These are phyloP conservation scores for Aureococcus anophagefferens DNA, from an alignment of 108 stramenopile species.

Conservation along the genomic window DNA sequence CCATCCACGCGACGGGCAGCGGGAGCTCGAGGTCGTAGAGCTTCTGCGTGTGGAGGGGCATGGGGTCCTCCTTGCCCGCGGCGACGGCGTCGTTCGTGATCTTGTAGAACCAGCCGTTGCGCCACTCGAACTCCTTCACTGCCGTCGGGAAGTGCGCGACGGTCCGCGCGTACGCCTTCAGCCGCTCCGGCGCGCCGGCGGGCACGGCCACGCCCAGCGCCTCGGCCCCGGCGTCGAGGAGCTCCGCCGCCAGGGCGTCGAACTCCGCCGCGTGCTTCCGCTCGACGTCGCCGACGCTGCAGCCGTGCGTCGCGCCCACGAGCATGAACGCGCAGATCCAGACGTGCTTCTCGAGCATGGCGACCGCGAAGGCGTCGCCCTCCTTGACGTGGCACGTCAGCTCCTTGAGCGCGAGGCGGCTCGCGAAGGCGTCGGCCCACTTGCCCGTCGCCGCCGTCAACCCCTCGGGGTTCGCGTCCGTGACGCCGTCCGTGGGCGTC, in stretches of 20 bases:
- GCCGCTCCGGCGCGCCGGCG: constrained; percentile 25
- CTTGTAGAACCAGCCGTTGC: constrained; percentile 35
- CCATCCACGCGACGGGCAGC: no score
- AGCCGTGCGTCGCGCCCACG: constrained; percentile 22
- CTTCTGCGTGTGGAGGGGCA: constrained; percentile 24
- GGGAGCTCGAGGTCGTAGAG: constrained; percentile 1
- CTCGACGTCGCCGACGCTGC: constrained; percentile 20
- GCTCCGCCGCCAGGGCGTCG: constrained; percentile 10
- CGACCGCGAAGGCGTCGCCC: neutral
- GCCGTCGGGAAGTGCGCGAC: constrained; percentile 39
- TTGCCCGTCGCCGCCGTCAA: constrained; percentile 29
- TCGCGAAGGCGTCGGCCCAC: constrained; percentile 28
- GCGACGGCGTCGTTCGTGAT: constrained; percentile 11
- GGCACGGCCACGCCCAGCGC: constrained; percentile 13
- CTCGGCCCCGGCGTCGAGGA: neutral
- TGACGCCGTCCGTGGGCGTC: constrained; percentile 30
- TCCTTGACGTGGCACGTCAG: constrained; percentile 21
- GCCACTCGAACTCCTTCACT: constrained; percentile 41
- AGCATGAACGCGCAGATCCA: constrained; percentile 45
- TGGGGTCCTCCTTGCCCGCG: constrained; percentile 19
- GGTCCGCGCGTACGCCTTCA: constrained; percentile 34
- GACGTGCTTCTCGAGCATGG: constrained; percentile 40
- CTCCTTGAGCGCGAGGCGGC: neutral
- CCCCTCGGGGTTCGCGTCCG: constrained; percentile 32
- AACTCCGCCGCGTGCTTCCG: constrained; percentile 12